phyloP scores from a whole-genome alignment of 108 stramenopile species.

The Tribonema minus region DNA sequence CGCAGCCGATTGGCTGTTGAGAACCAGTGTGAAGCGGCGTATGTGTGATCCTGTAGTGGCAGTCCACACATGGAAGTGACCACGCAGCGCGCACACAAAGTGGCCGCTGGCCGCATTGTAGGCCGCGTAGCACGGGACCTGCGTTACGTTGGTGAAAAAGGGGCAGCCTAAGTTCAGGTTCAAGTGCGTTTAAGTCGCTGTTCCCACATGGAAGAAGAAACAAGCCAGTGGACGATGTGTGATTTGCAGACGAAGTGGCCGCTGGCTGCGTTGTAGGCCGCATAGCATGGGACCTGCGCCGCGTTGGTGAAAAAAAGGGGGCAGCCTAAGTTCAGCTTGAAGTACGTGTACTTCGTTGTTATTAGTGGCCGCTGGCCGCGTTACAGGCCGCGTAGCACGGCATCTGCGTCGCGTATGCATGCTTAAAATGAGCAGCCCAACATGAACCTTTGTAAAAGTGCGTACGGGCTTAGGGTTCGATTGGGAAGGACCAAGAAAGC shows the following conservation, averaged over 20 bases:
- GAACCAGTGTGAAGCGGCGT: not conserved
- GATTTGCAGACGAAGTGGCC: not conserved
- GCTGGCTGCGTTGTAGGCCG: not conserved
- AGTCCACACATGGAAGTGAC: slow-evolving; percentile 14
- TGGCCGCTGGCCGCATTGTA: slow-evolving; percentile 29
- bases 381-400: no score
- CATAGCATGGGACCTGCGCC: not conserved
- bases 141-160: not conserved
- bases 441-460: no score
- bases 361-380: no score
- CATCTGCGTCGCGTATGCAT: no score
- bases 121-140: slow-evolving; percentile 7
- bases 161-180: not conserved
- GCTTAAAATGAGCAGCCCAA: no score
- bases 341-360: no score
- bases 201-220: no score
- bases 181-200: not conserved
- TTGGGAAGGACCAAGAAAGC: no score
- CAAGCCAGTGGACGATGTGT: not conserved
- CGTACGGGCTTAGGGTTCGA: no score
- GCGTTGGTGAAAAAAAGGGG: not conserved
- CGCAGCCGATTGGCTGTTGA: not conserved
- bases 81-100: slow-evolving; percentile 1
- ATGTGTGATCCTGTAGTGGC: slow-evolving; percentile 18
- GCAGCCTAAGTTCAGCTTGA: not conserved